Conservation (phyloP, 257 asterid species). For the Capsicum pubescens region DNA sequence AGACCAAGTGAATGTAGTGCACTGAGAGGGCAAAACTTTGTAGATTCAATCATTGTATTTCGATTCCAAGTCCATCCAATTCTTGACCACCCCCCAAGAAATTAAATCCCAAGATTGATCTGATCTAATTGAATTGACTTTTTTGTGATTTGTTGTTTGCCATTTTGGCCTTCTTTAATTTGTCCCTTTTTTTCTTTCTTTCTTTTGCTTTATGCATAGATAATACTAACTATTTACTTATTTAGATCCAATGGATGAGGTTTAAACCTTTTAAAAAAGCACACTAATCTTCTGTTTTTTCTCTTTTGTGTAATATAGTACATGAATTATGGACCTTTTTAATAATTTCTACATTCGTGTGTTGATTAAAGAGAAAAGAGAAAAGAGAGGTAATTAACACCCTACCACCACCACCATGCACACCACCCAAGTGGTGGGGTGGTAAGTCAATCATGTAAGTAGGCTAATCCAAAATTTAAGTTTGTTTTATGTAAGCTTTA, state of each 20-base stretch:
- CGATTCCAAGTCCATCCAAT: constrained; percentile 55
- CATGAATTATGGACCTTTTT: not conserved
- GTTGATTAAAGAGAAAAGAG: constrained; percentile 12
- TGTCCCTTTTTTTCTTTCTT: constrained; percentile 32
- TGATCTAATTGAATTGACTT: constrained; percentile 55
- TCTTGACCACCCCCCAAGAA: constrained; percentile 56
- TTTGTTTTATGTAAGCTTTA: not conserved
- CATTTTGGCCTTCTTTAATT: constrained; percentile 54
- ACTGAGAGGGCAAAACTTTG: constrained; percentile 51
- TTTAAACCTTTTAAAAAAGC: constrained; percentile 25
- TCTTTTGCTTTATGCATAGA: constrained; percentile 23
- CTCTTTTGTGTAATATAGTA: not conserved
- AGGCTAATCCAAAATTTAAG: not conserved
- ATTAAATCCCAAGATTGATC: constrained; percentile 49
- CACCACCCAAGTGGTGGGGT: not conserved
- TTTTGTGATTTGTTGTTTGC: constrained; percentile 80
- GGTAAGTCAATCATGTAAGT: not conserved
- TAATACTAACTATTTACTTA: not conserved
- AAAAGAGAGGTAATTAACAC: not conserved
- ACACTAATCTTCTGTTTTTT: constrained; percentile 14
- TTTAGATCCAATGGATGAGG: constrained; percentile 32
- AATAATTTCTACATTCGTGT: constrained; percentile 17
- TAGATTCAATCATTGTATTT: constrained; percentile 69
- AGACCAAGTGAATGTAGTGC: constrained; percentile 42
- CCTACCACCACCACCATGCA: not conserved